Conservation (phyloP, 2,329 filamentous ascomycete species). For the Exophiala xenobiotica region DNA sequence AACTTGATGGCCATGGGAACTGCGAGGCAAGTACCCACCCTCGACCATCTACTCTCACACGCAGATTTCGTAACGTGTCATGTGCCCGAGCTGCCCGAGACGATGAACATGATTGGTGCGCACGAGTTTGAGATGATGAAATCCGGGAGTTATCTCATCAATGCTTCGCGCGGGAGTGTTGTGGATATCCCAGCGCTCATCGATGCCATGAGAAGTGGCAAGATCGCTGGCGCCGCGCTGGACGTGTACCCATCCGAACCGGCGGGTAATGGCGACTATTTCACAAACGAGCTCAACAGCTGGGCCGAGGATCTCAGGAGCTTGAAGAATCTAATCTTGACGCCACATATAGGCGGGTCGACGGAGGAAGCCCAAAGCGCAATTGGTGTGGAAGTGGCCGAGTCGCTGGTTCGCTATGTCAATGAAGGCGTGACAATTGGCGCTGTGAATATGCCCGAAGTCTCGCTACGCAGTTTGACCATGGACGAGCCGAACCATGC, state of each 20-base stretch:
- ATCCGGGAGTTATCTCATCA: slow-evolving; percentile 88
- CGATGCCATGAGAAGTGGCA: slow-evolving; percentile 79
- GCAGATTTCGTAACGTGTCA: slow-evolving; percentile 94
- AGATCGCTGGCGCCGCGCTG: slow-evolving; percentile 88
- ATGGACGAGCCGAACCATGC: slow-evolving; percentile 86
- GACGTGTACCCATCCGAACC: slow-evolving; percentile 96
- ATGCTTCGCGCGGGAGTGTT: slow-evolving; percentile 89
- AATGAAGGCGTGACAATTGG: slow-evolving; percentile 90
- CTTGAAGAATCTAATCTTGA: slow-evolving; percentile 90
- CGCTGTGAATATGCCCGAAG: slow-evolving; percentile 96
- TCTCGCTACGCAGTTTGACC: slow-evolving; percentile 83
- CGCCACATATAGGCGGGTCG: slow-evolving; percentile 94
- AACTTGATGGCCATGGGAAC: slow-evolving; percentile 94
- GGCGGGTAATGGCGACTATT: slow-evolving; percentile 91
- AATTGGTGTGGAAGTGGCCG: slow-evolving; percentile 89
- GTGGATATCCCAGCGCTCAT: slow-evolving; percentile 92
- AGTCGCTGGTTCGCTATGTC: slow-evolving; percentile 87
- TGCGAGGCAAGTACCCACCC: slow-evolving; percentile 73
- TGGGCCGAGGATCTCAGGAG: slow-evolving; percentile 84
- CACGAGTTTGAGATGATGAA: slow-evolving; percentile 85
- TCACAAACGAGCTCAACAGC: slow-evolving; percentile 75
- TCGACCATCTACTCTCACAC: slow-evolving; percentile 72
- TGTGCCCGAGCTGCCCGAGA: slow-evolving; percentile 90
- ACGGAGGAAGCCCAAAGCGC: slow-evolving; percentile 97
- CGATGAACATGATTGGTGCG: slow-evolving; percentile 84